phyloP scores from a whole-genome alignment of 148 eudicot genomes.

The Chenopodium suecicum region DNA sequence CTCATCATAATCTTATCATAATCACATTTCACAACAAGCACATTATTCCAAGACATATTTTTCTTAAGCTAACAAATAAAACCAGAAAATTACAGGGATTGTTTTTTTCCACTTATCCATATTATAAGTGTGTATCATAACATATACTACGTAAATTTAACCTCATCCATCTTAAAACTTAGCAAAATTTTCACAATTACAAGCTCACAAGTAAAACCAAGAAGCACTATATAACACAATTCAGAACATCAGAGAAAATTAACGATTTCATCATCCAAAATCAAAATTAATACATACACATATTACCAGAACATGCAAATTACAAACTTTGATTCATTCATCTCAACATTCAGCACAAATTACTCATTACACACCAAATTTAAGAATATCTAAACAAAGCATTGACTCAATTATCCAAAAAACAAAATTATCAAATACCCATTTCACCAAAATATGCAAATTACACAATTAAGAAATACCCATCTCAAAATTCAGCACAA shows the following conservation, averaged over 20 bases:
- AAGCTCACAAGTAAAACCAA: background rate
- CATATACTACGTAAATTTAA: background rate
- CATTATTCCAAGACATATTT: background rate
- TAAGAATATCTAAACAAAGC: too few species aligned
- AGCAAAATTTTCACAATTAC: background rate
- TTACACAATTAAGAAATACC: background rate
- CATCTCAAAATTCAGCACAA: background rate
- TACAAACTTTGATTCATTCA: background rate
- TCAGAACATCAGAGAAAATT: background rate
- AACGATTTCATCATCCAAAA: background rate
- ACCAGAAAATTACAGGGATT: background rate
- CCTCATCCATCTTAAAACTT: background rate
- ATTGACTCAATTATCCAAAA: background rate
- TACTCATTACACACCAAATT: too few species aligned
- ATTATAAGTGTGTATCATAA: too few species aligned
- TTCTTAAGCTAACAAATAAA: background rate
- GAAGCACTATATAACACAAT: background rate
- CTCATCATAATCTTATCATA: background rate
- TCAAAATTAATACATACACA: background rate
- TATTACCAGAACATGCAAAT: background rate
- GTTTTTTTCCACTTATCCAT: too few species aligned
- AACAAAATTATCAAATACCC: background rate
- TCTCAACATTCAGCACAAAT: background rate
- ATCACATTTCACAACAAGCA: background rate
- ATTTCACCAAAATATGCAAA: slow-evolving; percentile 5